Evolutionary conservation across 2,329 filamentous ascomycete genomes (phyloP).

Genomic region (Chrysosporium keratinophilum): DNA sequence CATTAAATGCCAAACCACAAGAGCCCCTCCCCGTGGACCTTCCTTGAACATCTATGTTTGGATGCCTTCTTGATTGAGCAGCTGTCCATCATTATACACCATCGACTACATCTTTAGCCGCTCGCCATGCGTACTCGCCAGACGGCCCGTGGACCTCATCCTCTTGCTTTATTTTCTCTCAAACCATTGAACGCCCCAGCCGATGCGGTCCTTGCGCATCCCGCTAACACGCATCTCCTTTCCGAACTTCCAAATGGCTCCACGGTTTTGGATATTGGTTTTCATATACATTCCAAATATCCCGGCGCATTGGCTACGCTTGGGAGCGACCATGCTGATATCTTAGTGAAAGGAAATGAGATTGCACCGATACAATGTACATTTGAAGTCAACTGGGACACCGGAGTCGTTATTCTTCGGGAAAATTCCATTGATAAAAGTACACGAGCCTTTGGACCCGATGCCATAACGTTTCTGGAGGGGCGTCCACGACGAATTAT

Average conservation of each 20-base stretch:
- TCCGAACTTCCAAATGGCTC: background rate
- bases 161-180: constrained; percentile 8
- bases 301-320: constrained; percentile 14
- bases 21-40: too few species aligned
- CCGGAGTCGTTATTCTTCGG: constrained; percentile 4
- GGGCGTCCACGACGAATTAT: background rate
- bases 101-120: background rate
- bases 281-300: constrained; percentile 6
- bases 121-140: background rate
- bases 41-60: too few species aligned
- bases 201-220: constrained; percentile 8
- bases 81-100: background rate
- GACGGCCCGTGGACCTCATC: background rate
- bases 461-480: background rate
- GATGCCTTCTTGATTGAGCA: too few species aligned
- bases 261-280: constrained; percentile 2
- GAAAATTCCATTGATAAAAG: constrained; percentile 5
- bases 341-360: constrained; percentile 13
- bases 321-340: constrained; percentile 14
- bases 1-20: too few species aligned
- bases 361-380: constrained; percentile 19
- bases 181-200: constrained; percentile 3
- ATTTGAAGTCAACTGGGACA: constrained; percentile 16
- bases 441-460: background rate
- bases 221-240: constrained; percentile 9